Base-by-base conservation (phyloP, 345 rosid genomes). In the Salix dunnii region DNA sequence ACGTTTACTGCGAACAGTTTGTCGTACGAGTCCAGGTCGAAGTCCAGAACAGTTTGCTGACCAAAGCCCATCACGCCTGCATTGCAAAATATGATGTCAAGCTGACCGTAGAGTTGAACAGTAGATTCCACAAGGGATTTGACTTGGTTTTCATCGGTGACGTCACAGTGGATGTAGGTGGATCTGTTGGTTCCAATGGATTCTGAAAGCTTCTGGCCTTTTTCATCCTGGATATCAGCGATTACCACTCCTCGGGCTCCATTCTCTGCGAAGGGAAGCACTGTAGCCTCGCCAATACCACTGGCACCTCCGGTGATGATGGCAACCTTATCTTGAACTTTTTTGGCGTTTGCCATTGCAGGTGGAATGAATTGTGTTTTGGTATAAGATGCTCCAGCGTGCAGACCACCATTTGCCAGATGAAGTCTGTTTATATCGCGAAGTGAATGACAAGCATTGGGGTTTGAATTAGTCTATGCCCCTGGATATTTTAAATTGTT, bases 61-160 rank as follows among this genome's bases (percentile, higher is more conserved):
- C 70, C 49, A 7, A 23, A 8, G 3, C 48, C 12, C 0, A 43
- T 1, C 6, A 68, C 62, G n/a, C 88, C 88, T 0, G 87, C 90
- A 30, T 85, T 87, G 85, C 88, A 70, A 43, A 87, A 85, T 83
- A 87, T 77, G 48, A 85, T 42, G 65, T 87, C 86, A 0, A 70
- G 21, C 51, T n/a, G 9, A 2, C 42, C 11, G 16, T 64, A 76
- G 10, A 25, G 36, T 7, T 48, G 51, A 12, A 81, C 78, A 1
- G 86, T 84, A 33, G 74, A 74, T 12, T 82, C 74, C 4, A 83
- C 85, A 1, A 85, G 67, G 8, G 79, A 74, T 65, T 82, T 68
- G 8, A 87, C 86, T 46, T 87, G 86, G 1, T 73, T 80, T 40
- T 85, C 88, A 5, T 67, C 42, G 1, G 88, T 38, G 0, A 84